Percentiles rank a stretch among this genome's conserved stretches.
phyloP scores from a whole-genome alignment of 2,329 filamentous ascomycete species.

The Pestalotiopsis sp. region DNA sequence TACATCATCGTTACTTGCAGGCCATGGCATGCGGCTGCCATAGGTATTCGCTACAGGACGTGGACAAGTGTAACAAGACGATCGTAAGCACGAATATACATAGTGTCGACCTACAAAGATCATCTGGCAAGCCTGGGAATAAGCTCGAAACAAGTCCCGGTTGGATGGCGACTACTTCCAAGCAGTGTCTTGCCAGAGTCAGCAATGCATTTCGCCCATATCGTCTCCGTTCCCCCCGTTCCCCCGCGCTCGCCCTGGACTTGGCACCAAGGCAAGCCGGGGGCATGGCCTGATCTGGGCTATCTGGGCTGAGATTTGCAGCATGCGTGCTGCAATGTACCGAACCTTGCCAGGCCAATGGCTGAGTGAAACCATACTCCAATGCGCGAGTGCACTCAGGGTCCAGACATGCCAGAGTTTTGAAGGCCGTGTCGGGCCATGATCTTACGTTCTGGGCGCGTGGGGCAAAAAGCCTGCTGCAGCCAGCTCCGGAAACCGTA shows the following conservation, averaged over 20 bases:
- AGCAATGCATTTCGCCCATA: not conserved
- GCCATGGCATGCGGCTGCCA: not conserved
- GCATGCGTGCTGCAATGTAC: not conserved
- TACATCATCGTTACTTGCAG: not conserved
- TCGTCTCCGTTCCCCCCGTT: not conserved
- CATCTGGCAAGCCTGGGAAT: not conserved
- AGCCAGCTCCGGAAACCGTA: not conserved
- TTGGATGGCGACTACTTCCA: not conserved
- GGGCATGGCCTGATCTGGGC: constrained; percentile 3
- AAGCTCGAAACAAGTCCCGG: not conserved
- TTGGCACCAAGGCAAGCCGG: not conserved
- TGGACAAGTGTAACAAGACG: not conserved
- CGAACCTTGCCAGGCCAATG: constrained; percentile 5
- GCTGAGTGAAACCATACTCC: not conserved
- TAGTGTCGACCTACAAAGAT: too few relatives aligned
- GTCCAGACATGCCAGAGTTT: not conserved
- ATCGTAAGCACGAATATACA: too few relatives aligned
- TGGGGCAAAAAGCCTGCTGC: too few relatives aligned
- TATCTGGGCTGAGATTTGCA: constrained; percentile 5
- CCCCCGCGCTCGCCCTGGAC: not conserved
- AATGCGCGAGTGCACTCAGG: not conserved
- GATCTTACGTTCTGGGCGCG: not conserved
- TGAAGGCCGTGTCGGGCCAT: not conserved
- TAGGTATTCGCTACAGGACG: not conserved
- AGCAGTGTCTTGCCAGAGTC: not conserved